Conservation (phyloP, 176 grass and related monocot genomes). For the Oryza punctata region DNA sequence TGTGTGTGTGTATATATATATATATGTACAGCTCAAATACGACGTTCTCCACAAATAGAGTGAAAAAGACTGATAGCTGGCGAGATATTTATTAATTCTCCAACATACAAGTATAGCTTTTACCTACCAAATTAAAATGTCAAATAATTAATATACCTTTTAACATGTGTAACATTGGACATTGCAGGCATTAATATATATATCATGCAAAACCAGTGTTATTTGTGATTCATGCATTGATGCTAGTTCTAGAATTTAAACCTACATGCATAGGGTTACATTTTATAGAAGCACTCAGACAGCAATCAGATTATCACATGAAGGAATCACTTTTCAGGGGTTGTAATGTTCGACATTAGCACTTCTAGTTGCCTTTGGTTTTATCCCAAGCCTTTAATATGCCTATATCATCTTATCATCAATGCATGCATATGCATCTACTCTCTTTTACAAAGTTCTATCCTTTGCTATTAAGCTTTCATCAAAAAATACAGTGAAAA, state of each 20-base stretch:
- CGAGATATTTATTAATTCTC: neutral
- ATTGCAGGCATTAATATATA: neutral
- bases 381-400: conserved; percentile 7
- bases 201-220: neutral
- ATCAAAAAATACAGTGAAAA: neutral
- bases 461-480: conserved; percentile 38
- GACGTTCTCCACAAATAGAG: neutral
- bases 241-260: neutral
- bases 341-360: conserved; percentile 15
- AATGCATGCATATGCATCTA: conserved; percentile 3
- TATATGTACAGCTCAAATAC: no score
- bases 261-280: neutral
- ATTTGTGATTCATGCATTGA: neutral
- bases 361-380: conserved; percentile 10
- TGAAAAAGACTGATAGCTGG: neutral
- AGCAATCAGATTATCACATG: neutral
- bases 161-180: neutral
- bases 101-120: neutral
- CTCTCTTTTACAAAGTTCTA: conserved; percentile 24
- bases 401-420: conserved; percentile 27
- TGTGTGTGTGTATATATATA: no score
- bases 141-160: neutral
- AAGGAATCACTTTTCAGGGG: neutral
- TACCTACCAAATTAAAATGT: neutral
- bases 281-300: neutral